These are phyloP conservation scores for Tilletia walkeri DNA, from an alignment of 1,284 basidiomycete species.

Conservation along the genomic window DNA sequence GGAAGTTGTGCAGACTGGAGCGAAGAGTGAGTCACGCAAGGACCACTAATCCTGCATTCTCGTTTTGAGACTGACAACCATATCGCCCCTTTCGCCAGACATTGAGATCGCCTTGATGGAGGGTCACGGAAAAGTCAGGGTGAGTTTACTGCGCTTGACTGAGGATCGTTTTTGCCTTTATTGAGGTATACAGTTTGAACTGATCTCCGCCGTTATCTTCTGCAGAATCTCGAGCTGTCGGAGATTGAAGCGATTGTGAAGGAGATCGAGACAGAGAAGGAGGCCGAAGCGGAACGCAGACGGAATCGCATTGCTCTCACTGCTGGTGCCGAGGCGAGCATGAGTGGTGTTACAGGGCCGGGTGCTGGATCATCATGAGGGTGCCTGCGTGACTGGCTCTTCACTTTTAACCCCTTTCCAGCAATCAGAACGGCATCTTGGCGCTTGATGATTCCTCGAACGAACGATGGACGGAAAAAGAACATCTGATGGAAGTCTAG, in stretches of 20 bases:
- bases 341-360: constrained; percentile 24
- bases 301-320: constrained; percentile 51
- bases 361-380: constrained; percentile 11
- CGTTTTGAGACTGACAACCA: neutral
- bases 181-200: neutral
- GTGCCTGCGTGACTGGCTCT: neutral
- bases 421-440: too few species aligned
- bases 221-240: constrained; percentile 42
- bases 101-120: constrained; percentile 54
- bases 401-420: too few species aligned
- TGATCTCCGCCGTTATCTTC: neutral
- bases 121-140: constrained; percentile 43
- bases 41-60: neutral
- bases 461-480: too few species aligned
- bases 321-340: constrained; percentile 49
- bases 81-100: constrained; percentile 24
- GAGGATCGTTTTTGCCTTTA: neutral
- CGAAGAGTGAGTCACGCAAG: constrained; percentile 66
- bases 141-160: constrained; percentile 20
- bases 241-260: constrained; percentile 53
- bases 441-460: too few species aligned
- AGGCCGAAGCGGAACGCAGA: constrained; percentile 53
- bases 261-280: constrained; percentile 51
- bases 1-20: constrained; percentile 98
- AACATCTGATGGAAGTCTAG: too few species aligned